These are phyloP conservation scores for Endoconidiophora laricicola DNA, from an alignment of 2,329 filamentous ascomycete genomes.

Conservation along the genomic window DNA sequence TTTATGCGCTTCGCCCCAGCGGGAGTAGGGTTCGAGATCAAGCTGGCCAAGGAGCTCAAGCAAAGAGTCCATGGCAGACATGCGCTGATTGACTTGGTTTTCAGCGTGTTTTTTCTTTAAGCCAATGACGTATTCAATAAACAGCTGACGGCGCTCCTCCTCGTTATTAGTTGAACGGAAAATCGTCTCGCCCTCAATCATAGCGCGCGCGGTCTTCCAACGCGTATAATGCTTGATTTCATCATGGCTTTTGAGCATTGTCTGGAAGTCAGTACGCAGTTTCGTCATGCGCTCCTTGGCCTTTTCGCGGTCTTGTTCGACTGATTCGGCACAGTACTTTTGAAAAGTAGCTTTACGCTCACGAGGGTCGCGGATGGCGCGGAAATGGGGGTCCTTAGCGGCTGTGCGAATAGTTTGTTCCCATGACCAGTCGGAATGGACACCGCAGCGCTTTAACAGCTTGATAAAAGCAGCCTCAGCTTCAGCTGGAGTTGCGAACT, in stretches of 20 bases:
- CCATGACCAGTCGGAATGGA: slow-evolving; percentile 88
- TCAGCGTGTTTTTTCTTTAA: slow-evolving; percentile 70
- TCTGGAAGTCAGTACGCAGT: slow-evolving; percentile 81
- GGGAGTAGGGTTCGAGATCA: slow-evolving; percentile 79
- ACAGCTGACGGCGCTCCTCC: slow-evolving; percentile 71
- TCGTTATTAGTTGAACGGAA: slow-evolving; percentile 86
- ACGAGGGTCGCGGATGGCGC: slow-evolving; percentile 80
- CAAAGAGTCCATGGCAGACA: slow-evolving; percentile 71
- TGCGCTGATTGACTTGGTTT: slow-evolving; percentile 53
- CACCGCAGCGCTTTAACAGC: slow-evolving; percentile 65
- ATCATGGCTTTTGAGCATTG: slow-evolving; percentile 88
- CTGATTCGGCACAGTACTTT: slow-evolving; percentile 82
- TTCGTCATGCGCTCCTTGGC: slow-evolving; percentile 87
- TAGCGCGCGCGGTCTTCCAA: slow-evolving; percentile 89
- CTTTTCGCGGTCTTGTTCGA: slow-evolving; percentile 82
- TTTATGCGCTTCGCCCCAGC: slow-evolving; percentile 79
- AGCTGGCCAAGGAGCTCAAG: slow-evolving; percentile 61
- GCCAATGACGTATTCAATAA: slow-evolving; percentile 79
- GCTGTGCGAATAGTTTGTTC: slow-evolving; percentile 72
- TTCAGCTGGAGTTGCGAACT: slow-evolving; percentile 67
- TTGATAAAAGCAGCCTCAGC: slow-evolving; percentile 89
- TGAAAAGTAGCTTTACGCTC: slow-evolving; percentile 84
- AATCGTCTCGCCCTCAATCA: slow-evolving; percentile 88
- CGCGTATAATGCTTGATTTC: slow-evolving; percentile 95
- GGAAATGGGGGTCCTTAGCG: slow-evolving; percentile 82